Evolutionary conservation across 2,329 filamentous ascomycete genomes (phyloP), one percentile per base, ranked within the genome.

Genomic region (Exophiala xenobiotica): DNA sequence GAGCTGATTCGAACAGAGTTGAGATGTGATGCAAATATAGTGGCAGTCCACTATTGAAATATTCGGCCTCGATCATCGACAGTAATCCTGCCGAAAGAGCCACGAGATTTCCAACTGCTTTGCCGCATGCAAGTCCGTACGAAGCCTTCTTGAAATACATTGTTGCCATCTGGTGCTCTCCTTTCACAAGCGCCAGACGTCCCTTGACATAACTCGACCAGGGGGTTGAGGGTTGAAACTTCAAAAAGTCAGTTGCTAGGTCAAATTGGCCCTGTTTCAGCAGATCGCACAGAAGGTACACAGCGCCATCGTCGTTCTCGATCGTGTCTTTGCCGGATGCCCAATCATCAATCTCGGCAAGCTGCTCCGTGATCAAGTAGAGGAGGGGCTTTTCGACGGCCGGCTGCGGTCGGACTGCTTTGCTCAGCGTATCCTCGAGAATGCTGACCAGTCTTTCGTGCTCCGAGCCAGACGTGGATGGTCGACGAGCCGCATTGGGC

Each of bases 21-120:
- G 91, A 80, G 44, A 97, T 81, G 67, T 99, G 93, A 35, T 86
- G 83, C 68, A 95, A 95, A 71, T 96, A 99, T 57, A 81, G 84
- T 4, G 89, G 80, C 33, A 91, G 77, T 1, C 92, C 93, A 49
- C 82, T 81, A 64, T 90, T 78, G 64, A 86, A 84, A 46, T 67
- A 74, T 46, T 77, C 74, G 9, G 85, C 86, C 59, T 96, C 89
- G 2, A 85, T 82, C 19, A 89, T 82, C 47, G 87, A 84, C 18
- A 97, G 77, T 11, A 96, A 79, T 6, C 83, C 82, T 37, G 75
- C 72, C 6, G 74, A 78, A 67, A 75, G 68, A 51, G 71, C 67
- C 39, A 72, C 68, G 24, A 75, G 63, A 53, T 74, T 70, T 26
- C 72, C 73, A 41, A 72, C 60, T 5, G 73, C 68, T 54, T 71